Base-by-base conservation (phyloP, 2,329 filamentous ascomycete species). In the Trichoderma lentiforme region DNA sequence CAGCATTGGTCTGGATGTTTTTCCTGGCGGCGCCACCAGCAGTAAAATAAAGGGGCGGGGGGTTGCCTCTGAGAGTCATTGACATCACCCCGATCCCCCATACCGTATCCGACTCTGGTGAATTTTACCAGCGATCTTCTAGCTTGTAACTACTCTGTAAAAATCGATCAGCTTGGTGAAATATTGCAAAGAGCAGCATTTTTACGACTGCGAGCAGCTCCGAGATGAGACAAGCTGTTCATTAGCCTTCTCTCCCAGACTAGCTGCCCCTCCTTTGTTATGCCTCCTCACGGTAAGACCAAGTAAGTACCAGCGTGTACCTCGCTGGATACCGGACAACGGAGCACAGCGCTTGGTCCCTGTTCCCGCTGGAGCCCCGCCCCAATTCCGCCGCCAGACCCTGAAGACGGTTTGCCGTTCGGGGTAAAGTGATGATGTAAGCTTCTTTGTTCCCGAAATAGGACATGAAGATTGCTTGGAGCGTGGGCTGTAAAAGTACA, bases 331-430 rank as follows among this genome's bases (percentile, higher is more conserved):
- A 30, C 43, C 65, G 65, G 32, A 34, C 32, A 34, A 34, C 32
- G 32, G 32, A 34, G 32, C 11, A 12, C 32, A 34, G 32, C 32
- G 32, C 32, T 34, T 24, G 62, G 62, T 47, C 62, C 62, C 62
- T 51, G 39, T 58, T 68, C 65, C 65, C 65, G 65, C 53, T 58
- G 53, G 6, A 68, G 65, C 65, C 65, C 65, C 65, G 53, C 65
- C 34, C 8, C 34, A 58, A 68, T 58, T 58, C 65, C 53, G 65
- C 32, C 65, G 65, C 53, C 65, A 58, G 65, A 68, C 65, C 65
- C 65, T 68, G 34, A 47, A 60, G 65, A 34, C 15, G 24, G 51
- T 43, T 57, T 67, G 47, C 15, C 9, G 36, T 39, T 57, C 14
- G 14, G 47, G 32, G 51, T 15, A 6, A 15, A 15, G 11, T 57